Percentiles rank a stretch among this genome's conserved stretches.
These are phyloP conservation scores for Clavispora vitiphila DNA, from an alignment of 805 yeast species.

Conservation along the genomic window DNA sequence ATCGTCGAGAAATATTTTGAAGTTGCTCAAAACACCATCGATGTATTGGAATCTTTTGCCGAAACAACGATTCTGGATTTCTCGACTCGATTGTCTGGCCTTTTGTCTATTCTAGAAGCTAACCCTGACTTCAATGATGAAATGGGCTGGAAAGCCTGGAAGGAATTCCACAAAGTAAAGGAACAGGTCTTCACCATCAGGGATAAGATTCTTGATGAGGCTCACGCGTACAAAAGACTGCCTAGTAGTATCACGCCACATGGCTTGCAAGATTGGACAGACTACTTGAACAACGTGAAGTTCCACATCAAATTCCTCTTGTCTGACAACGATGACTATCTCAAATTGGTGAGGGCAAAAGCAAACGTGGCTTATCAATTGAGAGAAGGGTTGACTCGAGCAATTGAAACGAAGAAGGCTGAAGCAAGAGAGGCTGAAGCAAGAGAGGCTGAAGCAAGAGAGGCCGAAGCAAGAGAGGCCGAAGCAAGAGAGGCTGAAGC, in stretches of 20 bases:
- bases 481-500: conserved; percentile 2
- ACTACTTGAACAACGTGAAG: conserved; percentile 35
- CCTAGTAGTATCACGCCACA: conserved; percentile 21
- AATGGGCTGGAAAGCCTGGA: conserved; percentile 36
- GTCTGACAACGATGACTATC: conserved; percentile 52
- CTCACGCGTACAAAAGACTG: conserved; percentile 18
- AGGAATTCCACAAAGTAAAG: conserved; percentile 52
- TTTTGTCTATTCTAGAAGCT: conserved; percentile 30
- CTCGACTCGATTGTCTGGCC: conserved; percentile 50
- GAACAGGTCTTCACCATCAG: conserved; percentile 50
- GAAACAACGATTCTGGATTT: conserved; percentile 63
- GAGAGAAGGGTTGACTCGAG: conserved; percentile 23
- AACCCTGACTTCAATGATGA: conserved; percentile 14
- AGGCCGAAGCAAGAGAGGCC: neutral
- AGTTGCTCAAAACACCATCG: conserved; percentile 44
- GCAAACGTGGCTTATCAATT: conserved; percentile 41
- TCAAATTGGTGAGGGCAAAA: conserved; percentile 33
- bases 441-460: conserved; percentile 2
- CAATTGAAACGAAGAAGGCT: conserved; percentile 4
- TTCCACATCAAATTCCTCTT: conserved; percentile 45
- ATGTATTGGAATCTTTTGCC: conserved; percentile 68
- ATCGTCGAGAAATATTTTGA: conserved; percentile 27
- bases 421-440: neutral
- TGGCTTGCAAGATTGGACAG: conserved; percentile 34
- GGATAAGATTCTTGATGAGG: conserved; percentile 41